A percentile compares a stretch with the other conserved stretches of the same genome.
Evolutionary conservation across 2,329 filamentous ascomycete genomes (phyloP).

Genomic region (Pseudocercospora musae): DNA sequence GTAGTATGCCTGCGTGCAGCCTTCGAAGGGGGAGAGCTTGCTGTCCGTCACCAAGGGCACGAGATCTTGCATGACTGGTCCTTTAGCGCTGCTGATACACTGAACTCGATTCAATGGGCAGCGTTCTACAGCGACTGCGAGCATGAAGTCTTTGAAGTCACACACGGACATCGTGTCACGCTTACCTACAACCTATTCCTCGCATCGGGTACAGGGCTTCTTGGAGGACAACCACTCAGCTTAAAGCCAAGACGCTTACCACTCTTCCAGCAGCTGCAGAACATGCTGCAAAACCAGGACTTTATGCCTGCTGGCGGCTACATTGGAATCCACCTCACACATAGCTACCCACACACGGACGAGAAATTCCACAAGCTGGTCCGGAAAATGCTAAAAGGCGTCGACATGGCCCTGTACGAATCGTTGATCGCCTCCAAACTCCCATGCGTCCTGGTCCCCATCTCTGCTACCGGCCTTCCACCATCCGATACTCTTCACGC

Average conservation of each 20-base stretch:
- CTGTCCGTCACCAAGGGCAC: constrained; percentile 7
- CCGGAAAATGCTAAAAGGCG: constrained; percentile 6
- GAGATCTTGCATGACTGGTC: constrained; percentile 8
- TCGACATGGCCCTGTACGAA: constrained; percentile 6
- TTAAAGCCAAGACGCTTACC: neutral
- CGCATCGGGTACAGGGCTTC: constrained; percentile 36
- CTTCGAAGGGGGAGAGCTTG: constrained; percentile 3
- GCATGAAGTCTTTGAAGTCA: constrained; percentile 53
- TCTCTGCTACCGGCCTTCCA: neutral
- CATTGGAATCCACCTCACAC: constrained; percentile 4
- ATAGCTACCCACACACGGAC: constrained; percentile 6
- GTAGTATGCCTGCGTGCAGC: constrained; percentile 5
- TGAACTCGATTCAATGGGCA: constrained; percentile 43
- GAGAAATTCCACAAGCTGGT: neutral
- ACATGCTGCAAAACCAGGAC: neutral
- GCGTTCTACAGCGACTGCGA: constrained; percentile 55
- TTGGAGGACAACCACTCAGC: constrained; percentile 17
- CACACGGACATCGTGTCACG: constrained; percentile 52
- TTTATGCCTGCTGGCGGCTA: neutral
- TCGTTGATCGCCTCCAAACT: neutral
- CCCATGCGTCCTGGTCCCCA: neutral
- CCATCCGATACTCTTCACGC: neutral
- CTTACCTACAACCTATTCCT: constrained; percentile 60
- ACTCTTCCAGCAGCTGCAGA: neutral
- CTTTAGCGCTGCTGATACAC: neutral